Percentiles rank a stretch among this genome's conserved stretches.
These are phyloP conservation scores for Lentinula raphanica DNA, from an alignment of 768 basidiomycete species.

Conservation along the genomic window DNA sequence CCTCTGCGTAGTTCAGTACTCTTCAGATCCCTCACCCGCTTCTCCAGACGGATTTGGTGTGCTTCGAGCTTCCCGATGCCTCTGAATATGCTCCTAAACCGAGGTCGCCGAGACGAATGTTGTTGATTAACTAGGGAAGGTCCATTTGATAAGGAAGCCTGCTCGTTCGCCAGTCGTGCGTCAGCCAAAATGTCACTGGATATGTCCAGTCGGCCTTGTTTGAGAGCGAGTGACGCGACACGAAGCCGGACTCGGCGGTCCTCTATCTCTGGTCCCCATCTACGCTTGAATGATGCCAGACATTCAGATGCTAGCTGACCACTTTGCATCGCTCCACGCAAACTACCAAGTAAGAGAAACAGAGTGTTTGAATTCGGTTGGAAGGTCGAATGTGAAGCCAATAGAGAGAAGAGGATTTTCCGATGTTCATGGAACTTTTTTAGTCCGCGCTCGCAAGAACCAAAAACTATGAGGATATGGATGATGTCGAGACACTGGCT, in stretches of 20 bases:
- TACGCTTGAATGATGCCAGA: constrained; percentile 37
- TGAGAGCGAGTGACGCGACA: constrained; percentile 53
- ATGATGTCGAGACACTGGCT: constrained; percentile 46
- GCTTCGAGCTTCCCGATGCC: constrained; percentile 27
- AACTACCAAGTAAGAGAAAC: constrained; percentile 49
- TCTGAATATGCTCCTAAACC: constrained; percentile 23
- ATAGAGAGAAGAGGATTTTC: constrained; percentile 37
- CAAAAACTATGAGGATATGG: constrained; percentile 40
- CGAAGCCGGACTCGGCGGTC: constrained; percentile 58
- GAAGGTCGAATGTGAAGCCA: constrained; percentile 42
- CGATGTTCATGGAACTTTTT: constrained; percentile 39
- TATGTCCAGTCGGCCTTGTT: constrained; percentile 59
- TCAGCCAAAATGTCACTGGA: constrained; percentile 23
- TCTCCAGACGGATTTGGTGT: constrained; percentile 21
- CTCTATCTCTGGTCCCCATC: constrained; percentile 53
- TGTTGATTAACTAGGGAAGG: not conserved
- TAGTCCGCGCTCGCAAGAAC: constrained; percentile 30
- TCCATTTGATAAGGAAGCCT: not conserved
- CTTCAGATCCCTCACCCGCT: constrained; percentile 15
- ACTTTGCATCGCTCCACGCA: constrained; percentile 44
- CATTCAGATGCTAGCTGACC: constrained; percentile 49
- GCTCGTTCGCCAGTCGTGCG: constrained; percentile 4
- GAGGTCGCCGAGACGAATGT: constrained; percentile 13
- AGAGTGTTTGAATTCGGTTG: constrained; percentile 57
- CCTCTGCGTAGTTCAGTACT: not conserved